These are phyloP conservation scores for Mycena pura DNA, from an alignment of 768 basidiomycete genomes.

Conservation along the genomic window DNA sequence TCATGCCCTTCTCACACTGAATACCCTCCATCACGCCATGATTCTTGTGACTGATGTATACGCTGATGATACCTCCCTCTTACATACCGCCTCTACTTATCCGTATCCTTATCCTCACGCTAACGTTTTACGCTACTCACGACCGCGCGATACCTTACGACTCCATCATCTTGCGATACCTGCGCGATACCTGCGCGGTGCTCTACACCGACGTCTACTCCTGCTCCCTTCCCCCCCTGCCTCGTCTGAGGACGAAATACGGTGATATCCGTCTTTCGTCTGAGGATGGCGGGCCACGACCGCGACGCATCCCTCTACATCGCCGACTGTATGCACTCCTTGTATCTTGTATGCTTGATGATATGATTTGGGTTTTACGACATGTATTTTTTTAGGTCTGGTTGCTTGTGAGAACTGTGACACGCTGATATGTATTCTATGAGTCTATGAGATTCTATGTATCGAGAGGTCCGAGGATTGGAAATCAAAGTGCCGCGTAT, in stretches of 20 bases:
- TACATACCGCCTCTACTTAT: conserved; percentile 18
- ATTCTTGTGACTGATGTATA: not conserved
- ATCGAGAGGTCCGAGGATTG: no score
- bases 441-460: no score
- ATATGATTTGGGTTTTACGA: conserved; percentile 14
- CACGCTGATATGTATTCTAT: no score
- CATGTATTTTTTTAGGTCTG: not conserved
- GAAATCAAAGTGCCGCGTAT: no score
- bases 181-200: conserved; percentile 12
- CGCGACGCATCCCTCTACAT: conserved; percentile 6
- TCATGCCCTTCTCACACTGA: no score
- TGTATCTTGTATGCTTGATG: conserved; percentile 1
- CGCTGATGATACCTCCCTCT: conserved; percentile 16
- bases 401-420: not conserved
- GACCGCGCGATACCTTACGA: conserved; percentile 6
- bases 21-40: no score
- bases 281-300: not conserved
- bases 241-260: not conserved
- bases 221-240: not conserved
- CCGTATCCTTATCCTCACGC: conserved; percentile 23
- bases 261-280: not conserved
- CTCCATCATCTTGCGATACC: conserved; percentile 15
- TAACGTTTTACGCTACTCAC: conserved; percentile 2
- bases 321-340: not conserved
- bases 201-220: not conserved